A percentile compares a stretch with the other conserved stretches of the same genome.
Conservation (phyloP, 352 stramenopile species). For the Phytophthora foliorum region DNA sequence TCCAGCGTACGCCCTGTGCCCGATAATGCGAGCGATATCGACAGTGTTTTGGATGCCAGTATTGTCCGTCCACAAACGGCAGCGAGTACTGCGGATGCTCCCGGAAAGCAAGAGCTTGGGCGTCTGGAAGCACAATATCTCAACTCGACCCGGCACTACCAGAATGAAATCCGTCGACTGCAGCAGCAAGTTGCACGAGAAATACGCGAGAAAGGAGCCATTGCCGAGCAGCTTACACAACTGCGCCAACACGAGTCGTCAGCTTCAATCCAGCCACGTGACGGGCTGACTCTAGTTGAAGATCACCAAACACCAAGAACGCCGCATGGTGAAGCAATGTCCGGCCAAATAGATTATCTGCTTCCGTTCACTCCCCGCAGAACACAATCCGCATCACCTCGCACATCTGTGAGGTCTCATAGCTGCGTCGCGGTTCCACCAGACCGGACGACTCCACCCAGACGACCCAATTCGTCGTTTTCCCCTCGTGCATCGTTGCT, state of each 20-base stretch:
- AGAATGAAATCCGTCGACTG: constrained; percentile 76
- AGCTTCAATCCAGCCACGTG: constrained; percentile 8
- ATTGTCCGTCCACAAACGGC: constrained; percentile 34
- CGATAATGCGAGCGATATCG: constrained; percentile 36
- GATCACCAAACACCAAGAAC: constrained; percentile 4
- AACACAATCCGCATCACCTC: constrained; percentile 32
- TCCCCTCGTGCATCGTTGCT: constrained; percentile 44
- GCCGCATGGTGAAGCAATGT: constrained; percentile 1
- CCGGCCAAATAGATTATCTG: constrained; percentile 4
- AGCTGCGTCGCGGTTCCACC: constrained; percentile 16
- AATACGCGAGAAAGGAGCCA: constrained; percentile 49
- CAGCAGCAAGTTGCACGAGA: constrained; percentile 70
- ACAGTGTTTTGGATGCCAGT: constrained; percentile 42
- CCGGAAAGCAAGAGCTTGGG: constrained; percentile 14
- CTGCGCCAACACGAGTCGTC: constrained; percentile 25
- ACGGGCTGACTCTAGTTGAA: constrained; percentile 14
- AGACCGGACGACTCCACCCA: constrained; percentile 21
- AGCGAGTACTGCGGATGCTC: constrained; percentile 1
- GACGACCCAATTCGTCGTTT: constrained; percentile 57
- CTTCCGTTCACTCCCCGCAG: constrained; percentile 11
- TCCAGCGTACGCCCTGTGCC: not conserved
- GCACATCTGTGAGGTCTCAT: constrained; percentile 3
- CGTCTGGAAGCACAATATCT: constrained; percentile 33
- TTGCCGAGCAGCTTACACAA: constrained; percentile 60
- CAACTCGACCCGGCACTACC: constrained; percentile 61